phyloP scores from a whole-genome alignment of 768 basidiomycete species.

The Boletus tylopilopsis region DNA sequence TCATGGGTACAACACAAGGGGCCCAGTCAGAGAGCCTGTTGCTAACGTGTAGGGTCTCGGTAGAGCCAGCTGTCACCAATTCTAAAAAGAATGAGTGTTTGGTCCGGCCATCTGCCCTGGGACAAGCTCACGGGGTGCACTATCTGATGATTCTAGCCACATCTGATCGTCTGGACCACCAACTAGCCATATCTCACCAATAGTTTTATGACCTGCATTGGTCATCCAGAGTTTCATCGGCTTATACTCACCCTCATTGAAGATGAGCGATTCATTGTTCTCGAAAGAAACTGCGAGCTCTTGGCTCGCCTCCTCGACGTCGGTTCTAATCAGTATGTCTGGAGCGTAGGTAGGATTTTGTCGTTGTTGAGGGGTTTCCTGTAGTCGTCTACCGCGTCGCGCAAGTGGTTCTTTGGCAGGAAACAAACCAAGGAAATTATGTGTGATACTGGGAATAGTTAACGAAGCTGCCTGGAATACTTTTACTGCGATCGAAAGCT shows the following conservation, averaged over 20 bases:
- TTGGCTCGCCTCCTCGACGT: conserved; percentile 63
- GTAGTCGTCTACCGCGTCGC: conserved; percentile 69
- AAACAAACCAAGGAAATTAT: conserved; percentile 71
- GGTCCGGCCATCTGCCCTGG: neutral
- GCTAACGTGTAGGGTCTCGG: conserved; percentile 41
- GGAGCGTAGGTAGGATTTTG: conserved; percentile 68
- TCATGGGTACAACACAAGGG: conserved; percentile 47
- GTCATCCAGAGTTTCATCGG: conserved; percentile 52
- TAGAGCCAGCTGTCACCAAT: conserved; percentile 11
- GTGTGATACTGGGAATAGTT: conserved; percentile 53
- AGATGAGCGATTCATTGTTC: conserved; percentile 46
- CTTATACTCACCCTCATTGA: conserved; percentile 70
- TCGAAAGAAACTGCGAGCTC: conserved; percentile 57
- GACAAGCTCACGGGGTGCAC: conserved; percentile 15
- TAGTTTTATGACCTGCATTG: conserved; percentile 59
- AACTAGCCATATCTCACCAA: conserved; percentile 73
- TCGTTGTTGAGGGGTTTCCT: conserved; percentile 69
- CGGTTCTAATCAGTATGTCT: conserved; percentile 56
- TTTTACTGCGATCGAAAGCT: conserved; percentile 65
- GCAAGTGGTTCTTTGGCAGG: conserved; percentile 63
- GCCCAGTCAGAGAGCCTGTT: conserved; percentile 50
- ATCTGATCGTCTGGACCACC: conserved; percentile 57
- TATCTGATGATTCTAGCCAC: conserved; percentile 41
- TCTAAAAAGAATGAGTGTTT: conserved; percentile 13
- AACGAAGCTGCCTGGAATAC: conserved; percentile 50